Evolutionary conservation across 2,329 filamentous ascomycete species (phyloP), one percentile per base, ranked within the genome.

Genomic region (Diplocarpon mali): DNA sequence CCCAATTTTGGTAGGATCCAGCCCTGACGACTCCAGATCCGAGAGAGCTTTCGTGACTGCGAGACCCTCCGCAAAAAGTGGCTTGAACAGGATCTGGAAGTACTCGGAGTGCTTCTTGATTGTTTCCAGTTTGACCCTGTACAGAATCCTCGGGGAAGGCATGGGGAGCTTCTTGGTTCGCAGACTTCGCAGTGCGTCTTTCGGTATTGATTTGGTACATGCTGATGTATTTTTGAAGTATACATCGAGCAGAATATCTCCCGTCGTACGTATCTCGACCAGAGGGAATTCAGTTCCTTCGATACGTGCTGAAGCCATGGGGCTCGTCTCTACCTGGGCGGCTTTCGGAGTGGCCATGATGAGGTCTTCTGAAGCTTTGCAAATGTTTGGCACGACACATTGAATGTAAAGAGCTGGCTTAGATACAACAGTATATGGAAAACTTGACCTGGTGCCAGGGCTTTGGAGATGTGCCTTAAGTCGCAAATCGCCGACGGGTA

Each of bases 201-300:
- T 75, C n/a, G 58, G 12, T 62, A 67, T 57, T 63, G 73, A 45
- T 64, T 67, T 48, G 64, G 66, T 65, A 65, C 58, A 80, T 65
- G 36, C 70, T 35, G 62, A 65, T 2, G 71, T 76, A 30, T 75
- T 78, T 49, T 79, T 72, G 57, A 86, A 84, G 7, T 71, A 71
- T 30, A 86, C 72, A 49, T 79, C 71, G 12, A 88, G 70, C 28
- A 87, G 60, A 15, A 86, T 62, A 56, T 87, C 78, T 30, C 83
- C 83, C 13, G 66, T 64, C 3, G 68, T 53, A 16, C 70, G 70
- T 40, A 86, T 72, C 28, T 69, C 65, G 35, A 77, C 60, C 43
- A 76, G 40, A 4, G 54, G 42, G 34, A 54, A 48, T 20, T 44
- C 40, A 16, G 52, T 48, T 3, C 49, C 51, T 20, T 57, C 57